These are phyloP conservation scores for Incumbomyces delicatus DNA, from an alignment of 2,329 filamentous ascomycete species.

Conservation along the genomic window DNA sequence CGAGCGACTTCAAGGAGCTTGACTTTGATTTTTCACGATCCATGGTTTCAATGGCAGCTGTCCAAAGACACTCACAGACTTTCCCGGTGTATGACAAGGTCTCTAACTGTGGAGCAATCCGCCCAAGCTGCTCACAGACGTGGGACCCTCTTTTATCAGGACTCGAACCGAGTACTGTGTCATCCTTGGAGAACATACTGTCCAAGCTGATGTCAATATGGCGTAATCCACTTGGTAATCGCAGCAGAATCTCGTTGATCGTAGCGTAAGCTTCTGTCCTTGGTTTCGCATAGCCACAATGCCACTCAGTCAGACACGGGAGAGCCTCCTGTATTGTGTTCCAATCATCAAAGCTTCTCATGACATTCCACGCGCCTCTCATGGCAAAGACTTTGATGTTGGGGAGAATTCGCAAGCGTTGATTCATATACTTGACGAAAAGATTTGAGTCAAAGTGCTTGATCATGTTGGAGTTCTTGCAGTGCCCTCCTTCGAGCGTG, in stretches of 20 bases:
- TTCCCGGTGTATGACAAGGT: conserved; percentile 64
- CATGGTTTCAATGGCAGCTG: conserved; percentile 43
- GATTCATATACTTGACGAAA: conserved; percentile 30
- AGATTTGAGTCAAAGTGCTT: conserved; percentile 40
- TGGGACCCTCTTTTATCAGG: conserved; percentile 32
- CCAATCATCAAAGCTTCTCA: conserved; percentile 56
- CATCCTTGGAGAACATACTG: conserved; percentile 59
- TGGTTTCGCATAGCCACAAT: conserved; percentile 53
- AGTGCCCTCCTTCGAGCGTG: conserved; percentile 66
- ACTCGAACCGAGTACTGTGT: conserved; percentile 29
- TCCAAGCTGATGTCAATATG: conserved; percentile 61
- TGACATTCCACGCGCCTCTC: conserved; percentile 69
- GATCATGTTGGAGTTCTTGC: conserved; percentile 64
- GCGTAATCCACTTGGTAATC: conserved; percentile 48
- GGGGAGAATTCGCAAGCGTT: conserved; percentile 28
- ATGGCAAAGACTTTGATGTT: conserved; percentile 59
- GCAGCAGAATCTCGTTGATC: conserved; percentile 54
- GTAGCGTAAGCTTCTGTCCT: conserved; percentile 65
- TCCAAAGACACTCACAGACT: conserved; percentile 60
- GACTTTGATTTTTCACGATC: conserved; percentile 33
- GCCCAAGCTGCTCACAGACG: conserved; percentile 56
- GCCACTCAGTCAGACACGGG: conserved; percentile 52
- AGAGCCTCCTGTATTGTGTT: conserved; percentile 51
- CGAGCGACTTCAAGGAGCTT: conserved; percentile 51
- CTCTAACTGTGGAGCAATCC: conserved; percentile 52